phyloP scores from a whole-genome alignment of 2,329 filamentous ascomycete genomes.

The Blastomyces percursus region DNA sequence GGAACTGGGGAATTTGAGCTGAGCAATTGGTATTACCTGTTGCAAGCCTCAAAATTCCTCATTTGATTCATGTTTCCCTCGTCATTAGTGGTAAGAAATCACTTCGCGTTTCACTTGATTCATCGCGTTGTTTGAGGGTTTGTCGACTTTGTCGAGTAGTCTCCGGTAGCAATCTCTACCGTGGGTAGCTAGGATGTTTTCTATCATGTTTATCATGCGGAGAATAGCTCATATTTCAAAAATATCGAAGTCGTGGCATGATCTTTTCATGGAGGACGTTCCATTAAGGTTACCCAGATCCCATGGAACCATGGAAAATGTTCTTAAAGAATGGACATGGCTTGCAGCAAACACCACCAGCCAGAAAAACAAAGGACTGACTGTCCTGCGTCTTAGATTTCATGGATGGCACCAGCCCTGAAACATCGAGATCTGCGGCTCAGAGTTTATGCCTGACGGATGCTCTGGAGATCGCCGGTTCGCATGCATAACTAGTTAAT shows the following conservation, averaged over 20 bases:
- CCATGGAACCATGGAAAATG: background rate
- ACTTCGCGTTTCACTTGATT: background rate
- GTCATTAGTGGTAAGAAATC: background rate
- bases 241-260: background rate
- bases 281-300: background rate
- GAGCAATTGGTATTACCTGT: background rate
- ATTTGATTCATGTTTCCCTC: background rate
- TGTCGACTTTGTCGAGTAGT: background rate
- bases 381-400: too few species aligned
- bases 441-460: background rate
- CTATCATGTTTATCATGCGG: too few species aligned
- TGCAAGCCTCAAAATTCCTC: background rate
- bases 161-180: background rate
- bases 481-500: background rate
- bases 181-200: too few species aligned
- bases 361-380: too few species aligned
- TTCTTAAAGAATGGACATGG: background rate
- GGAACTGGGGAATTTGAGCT: background rate
- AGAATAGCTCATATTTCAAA: background rate
- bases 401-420: too few species aligned
- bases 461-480: background rate
- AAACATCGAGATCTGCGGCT: background rate
- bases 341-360: background rate
- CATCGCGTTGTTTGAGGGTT: background rate
- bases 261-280: background rate